A percentile compares a stretch with the other conserved stretches of the same genome.
These are phyloP conservation scores for Phytophthora boehmeriae DNA, from an alignment of 352 stramenopile species.

Conservation along the genomic window DNA sequence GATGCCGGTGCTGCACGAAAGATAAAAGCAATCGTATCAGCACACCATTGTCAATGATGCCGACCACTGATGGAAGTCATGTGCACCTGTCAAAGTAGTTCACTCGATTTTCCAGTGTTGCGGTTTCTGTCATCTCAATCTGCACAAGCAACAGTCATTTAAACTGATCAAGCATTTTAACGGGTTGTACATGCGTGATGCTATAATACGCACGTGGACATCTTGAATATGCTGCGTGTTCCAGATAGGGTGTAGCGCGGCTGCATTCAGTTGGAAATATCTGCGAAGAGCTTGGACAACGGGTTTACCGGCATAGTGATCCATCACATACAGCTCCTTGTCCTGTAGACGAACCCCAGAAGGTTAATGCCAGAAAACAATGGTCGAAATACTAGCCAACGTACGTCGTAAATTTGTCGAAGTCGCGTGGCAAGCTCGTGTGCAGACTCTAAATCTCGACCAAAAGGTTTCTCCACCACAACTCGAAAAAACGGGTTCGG, in stretches of 20 bases:
- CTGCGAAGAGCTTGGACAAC: slow-evolving; percentile 58
- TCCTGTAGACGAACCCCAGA: slow-evolving; percentile 24
- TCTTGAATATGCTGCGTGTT: slow-evolving; percentile 25
- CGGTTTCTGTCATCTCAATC: slow-evolving; percentile 76
- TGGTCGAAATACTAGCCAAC: neutral
- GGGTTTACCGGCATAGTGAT: slow-evolving; percentile 86
- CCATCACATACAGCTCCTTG: slow-evolving; percentile 84
- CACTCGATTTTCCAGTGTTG: slow-evolving; percentile 62
- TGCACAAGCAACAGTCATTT: slow-evolving; percentile 3
- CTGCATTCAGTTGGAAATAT: slow-evolving; percentile 62
- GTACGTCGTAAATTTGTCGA: slow-evolving; percentile 41
- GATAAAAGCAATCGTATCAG: neutral
- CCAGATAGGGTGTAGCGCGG: slow-evolving; percentile 38
- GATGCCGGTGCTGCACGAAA: slow-evolving; percentile 53
- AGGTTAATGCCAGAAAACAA: neutral
- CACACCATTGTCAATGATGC: neutral
- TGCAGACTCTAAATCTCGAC: slow-evolving; percentile 58
- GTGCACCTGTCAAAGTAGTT: slow-evolving; percentile 76
- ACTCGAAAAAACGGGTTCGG: slow-evolving; percentile 58
- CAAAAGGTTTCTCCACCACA: slow-evolving; percentile 86
- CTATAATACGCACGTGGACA: slow-evolving; percentile 26
- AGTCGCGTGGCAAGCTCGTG: slow-evolving; percentile 46
- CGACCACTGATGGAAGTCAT: neutral
- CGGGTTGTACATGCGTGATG: neutral
- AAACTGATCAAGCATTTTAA: slow-evolving; percentile 2